Conservation (phyloP, 768 basidiomycete species). For the Sutorius australiensis region DNA sequence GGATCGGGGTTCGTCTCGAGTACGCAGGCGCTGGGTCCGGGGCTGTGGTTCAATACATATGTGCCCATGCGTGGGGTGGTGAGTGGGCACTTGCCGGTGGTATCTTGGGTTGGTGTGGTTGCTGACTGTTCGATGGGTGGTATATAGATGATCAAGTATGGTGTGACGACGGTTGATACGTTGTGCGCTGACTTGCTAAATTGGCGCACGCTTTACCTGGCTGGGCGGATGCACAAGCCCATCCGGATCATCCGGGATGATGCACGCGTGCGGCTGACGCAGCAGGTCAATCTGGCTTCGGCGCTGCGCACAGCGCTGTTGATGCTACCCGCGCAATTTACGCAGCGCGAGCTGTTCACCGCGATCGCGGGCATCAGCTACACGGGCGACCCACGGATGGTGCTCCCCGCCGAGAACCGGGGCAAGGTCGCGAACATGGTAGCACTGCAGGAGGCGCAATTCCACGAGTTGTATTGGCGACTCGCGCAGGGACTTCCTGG, state of each 20-base stretch:
- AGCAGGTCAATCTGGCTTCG: slow-evolving; percentile 90
- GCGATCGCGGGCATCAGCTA: slow-evolving; percentile 86
- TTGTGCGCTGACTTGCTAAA: slow-evolving; percentile 87
- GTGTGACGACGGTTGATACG: slow-evolving; percentile 86
- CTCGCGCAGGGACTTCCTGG: slow-evolving; percentile 77
- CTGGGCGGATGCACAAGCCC: slow-evolving; percentile 97
- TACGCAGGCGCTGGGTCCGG: slow-evolving; percentile 73
- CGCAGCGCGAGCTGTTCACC: slow-evolving; percentile 78
- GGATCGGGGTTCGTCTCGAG: slow-evolving; percentile 81
- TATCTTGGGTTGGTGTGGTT: no score
- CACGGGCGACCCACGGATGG: slow-evolving; percentile 88
- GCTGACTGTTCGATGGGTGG: background rate
- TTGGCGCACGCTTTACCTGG: slow-evolving; percentile 91
- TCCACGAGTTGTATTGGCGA: slow-evolving; percentile 82
- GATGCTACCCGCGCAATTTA: slow-evolving; percentile 77
- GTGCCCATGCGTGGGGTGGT: slow-evolving; percentile 83
- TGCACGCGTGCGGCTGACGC: slow-evolving; percentile 84
- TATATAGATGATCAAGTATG: slow-evolving; percentile 88
- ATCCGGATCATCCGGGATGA: slow-evolving; percentile 91
- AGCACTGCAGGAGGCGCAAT: slow-evolving; percentile 72
- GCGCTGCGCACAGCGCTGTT: slow-evolving; percentile 89
- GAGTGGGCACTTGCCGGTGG: slow-evolving; percentile 33
- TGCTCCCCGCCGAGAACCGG: slow-evolving; percentile 91
- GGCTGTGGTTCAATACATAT: slow-evolving; percentile 95
- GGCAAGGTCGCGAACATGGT: slow-evolving; percentile 95